Evolutionary conservation across 345 rosid genomes (phyloP).

Genomic region (Linum tenue): DNA sequence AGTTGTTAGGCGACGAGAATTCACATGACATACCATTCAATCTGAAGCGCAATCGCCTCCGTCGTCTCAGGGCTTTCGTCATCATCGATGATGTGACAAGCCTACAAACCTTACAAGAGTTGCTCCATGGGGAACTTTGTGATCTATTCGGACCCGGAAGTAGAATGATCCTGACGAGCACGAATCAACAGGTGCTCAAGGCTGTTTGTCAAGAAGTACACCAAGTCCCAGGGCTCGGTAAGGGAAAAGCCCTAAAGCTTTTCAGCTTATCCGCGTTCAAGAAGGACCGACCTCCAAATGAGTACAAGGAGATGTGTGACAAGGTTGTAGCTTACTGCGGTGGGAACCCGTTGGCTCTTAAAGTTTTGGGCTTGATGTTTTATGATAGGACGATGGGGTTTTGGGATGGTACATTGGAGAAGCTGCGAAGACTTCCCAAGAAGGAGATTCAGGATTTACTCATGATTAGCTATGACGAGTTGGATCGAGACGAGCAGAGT

Average conservation of each 20-base stretch:
- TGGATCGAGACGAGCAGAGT: background rate
- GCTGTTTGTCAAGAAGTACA: background rate
- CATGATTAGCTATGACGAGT: background rate
- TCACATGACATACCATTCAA: background rate
- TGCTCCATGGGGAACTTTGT: background rate
- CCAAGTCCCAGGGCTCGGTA: background rate
- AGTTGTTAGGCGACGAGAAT: background rate
- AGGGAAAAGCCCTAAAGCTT: background rate
- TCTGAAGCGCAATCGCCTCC: background rate
- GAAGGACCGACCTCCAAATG: background rate
- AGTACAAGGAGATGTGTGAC: background rate
- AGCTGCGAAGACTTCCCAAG: background rate
- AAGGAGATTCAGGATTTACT: background rate
- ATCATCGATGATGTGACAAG: constrained; percentile 7
- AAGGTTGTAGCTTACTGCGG: background rate
- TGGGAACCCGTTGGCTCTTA: constrained; percentile 10
- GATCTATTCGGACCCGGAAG: constrained; percentile 3
- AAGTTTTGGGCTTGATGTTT: background rate
- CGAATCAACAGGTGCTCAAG: constrained; percentile 3
- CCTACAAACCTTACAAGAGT: too few relatives aligned
- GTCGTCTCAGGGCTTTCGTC: background rate
- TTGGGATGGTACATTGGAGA: constrained; percentile 1
- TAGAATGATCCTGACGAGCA: background rate
- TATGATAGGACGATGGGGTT: background rate
- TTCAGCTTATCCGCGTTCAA: constrained; percentile 7